These are phyloP conservation scores for Ceratobasidium sp. DNA, from an alignment of 1,284 basidiomycete species.

Conservation along the genomic window DNA sequence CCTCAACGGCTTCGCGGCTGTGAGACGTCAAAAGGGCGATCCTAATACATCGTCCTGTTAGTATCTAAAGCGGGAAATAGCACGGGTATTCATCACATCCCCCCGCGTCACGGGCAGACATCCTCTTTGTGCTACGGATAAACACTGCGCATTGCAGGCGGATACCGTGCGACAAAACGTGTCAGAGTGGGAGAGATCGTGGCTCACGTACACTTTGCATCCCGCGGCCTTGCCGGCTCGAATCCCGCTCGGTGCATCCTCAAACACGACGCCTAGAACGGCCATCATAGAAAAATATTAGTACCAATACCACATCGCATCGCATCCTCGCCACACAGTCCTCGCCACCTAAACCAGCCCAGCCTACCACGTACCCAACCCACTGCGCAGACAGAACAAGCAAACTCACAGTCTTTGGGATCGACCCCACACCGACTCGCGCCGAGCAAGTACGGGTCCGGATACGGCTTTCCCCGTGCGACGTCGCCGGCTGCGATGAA, in stretches of 20 bases:
- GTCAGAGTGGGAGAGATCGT: neutral
- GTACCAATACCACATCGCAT: too few species aligned
- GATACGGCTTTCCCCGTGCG: constrained; percentile 44
- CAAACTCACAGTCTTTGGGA: constrained; percentile 36
- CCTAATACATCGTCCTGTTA: neutral
- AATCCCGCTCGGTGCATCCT: constrained; percentile 46
- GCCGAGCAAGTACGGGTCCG: constrained; percentile 46
- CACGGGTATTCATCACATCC: too few species aligned
- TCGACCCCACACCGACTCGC: constrained; percentile 44
- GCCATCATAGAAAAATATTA: too few species aligned
- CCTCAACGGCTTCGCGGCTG: constrained; percentile 27
- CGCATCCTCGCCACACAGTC: too few species aligned
- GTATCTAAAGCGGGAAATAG: too few species aligned
- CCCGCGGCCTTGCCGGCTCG: constrained; percentile 45
- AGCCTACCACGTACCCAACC: neutral
- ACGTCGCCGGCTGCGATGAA: constrained; percentile 44
- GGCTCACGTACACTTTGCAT: constrained; percentile 37
- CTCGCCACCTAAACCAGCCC: too few species aligned
- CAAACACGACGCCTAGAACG: constrained; percentile 43
- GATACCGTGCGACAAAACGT: neutral
- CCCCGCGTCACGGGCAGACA: too few species aligned
- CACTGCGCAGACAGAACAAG: neutral
- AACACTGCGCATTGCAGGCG: neutral
- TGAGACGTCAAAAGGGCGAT: constrained; percentile 29
- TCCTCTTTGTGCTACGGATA: too few species aligned